These are phyloP conservation scores for Achaetomiella virescens DNA, from an alignment of 495 filamentous ascomycete species.

Conservation along the genomic window DNA sequence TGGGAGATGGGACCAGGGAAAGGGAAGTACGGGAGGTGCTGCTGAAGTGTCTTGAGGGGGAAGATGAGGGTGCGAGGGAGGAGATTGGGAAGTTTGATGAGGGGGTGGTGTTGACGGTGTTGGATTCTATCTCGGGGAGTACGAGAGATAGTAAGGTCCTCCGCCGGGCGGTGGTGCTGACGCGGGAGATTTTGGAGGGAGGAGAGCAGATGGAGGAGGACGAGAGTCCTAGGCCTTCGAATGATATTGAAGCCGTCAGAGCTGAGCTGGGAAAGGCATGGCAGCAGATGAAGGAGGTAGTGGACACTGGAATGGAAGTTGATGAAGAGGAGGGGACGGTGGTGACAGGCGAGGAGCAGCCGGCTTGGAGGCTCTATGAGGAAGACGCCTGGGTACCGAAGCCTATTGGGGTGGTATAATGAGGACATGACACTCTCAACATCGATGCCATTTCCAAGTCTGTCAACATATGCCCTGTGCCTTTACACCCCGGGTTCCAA, in stretches of 20 bases:
- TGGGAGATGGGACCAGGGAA: background rate
- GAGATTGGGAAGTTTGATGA: constrained; percentile 27
- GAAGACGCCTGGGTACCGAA: constrained; percentile 54
- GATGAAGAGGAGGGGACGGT: constrained; percentile 15
- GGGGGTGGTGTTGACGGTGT: constrained; percentile 18
- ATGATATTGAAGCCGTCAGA: constrained; percentile 27
- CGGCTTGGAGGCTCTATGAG: constrained; percentile 48
- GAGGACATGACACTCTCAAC: background rate
- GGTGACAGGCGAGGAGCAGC: constrained; percentile 14
- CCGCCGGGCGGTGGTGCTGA: constrained; percentile 31
- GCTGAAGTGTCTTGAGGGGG: constrained; percentile 20
- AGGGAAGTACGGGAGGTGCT: constrained; percentile 1
- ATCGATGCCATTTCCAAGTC: background rate
- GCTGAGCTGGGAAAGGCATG: constrained; percentile 25
- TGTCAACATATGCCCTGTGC: background rate
- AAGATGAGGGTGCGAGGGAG: constrained; percentile 12
- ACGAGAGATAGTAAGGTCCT: constrained; percentile 32
- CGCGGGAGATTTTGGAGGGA: constrained; percentile 19
- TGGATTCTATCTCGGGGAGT: constrained; percentile 30
- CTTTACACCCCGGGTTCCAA: background rate
- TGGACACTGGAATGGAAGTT: constrained; percentile 4
- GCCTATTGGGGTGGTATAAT: constrained; percentile 52
- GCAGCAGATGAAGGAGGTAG: constrained; percentile 15
- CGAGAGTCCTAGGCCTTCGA: constrained; percentile 12
- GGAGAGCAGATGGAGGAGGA: constrained; percentile 18